Base-by-base conservation (phyloP, 768 basidiomycete genomes). In the Pseudohyphozyma bogoriensis region DNA sequence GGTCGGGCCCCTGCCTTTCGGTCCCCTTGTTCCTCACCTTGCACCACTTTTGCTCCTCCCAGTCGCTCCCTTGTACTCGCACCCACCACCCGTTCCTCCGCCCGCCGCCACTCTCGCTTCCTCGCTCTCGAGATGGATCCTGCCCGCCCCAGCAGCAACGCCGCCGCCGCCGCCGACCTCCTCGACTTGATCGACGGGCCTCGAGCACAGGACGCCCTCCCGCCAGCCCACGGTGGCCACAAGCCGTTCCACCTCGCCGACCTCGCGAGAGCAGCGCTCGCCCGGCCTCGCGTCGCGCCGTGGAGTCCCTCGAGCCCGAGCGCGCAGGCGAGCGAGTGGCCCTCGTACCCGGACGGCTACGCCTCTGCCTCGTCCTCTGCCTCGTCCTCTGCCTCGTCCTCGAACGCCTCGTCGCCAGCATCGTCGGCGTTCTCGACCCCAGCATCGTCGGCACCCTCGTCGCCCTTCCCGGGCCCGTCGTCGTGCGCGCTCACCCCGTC, bases 401-500 rank as follows among this genome's bases (percentile, higher is more conserved):
- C 51, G 22, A 36, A 36, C 51, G 35, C 45, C 45, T 47, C 44
- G 42, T 42, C 37, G 47, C 60, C 64, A 9, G 58, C 64, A 40
- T 66, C 64, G n/a, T 66, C 60, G 55, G 51, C 64, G 29, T 59
- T 66, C 60, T 62, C 64, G 22, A 60, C 64, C 24, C 59, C 64
- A 2, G 62, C 64, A 1, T 62, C 60, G 7, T 57, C 60, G 12
- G 60, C 57, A 5, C 55, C 54, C 4, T 66, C 10, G 36, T 60
- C 55, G 51, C 63, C 55, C 22, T 60, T 56, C 46, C 54, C 51
- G n/a, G 45, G 55, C 10, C 60, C 64, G 11, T 61, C 64, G 46
- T 66, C 64, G n/a, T 66, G 64, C 58, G 51, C 64, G 29, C 61
- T 66, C 60, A 66, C 64, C 26, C 64, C 64, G 31, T 62, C 64